Evolutionary conservation across 768 basidiomycete genomes (phyloP).

Genomic region (Tephrocybe rancida): DNA sequence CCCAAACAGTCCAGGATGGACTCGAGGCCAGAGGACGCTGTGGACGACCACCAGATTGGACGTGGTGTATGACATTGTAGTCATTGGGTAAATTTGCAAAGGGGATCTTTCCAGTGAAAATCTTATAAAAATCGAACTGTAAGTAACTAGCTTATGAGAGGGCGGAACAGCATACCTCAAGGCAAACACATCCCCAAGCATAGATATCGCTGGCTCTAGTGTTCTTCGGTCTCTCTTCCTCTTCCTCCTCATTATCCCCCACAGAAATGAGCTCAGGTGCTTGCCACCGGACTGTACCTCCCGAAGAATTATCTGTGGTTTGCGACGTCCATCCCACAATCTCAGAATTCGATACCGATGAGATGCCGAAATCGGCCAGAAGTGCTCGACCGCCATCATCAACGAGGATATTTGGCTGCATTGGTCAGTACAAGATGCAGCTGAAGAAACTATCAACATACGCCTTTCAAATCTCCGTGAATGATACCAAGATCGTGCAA

Average conservation of each 20-base stretch:
- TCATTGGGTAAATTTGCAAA: background rate
- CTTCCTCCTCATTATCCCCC: background rate
- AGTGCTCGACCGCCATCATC: background rate
- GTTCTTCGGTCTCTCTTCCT: background rate
- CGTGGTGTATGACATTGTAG: background rate
- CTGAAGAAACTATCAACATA: too few species aligned
- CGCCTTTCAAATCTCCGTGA: too few species aligned
- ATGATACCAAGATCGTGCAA: background rate
- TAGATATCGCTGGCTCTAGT: slow-evolving; percentile 9
- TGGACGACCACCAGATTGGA: background rate
- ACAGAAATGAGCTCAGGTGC: slow-evolving; percentile 9
- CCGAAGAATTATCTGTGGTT: background rate
- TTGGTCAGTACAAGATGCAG: too few species aligned
- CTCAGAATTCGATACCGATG: background rate
- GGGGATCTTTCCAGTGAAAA: background rate
- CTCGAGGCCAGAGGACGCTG: background rate
- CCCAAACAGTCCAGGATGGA: background rate
- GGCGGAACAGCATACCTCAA: background rate
- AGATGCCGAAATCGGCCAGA: too few species aligned
- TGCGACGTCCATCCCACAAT: background rate
- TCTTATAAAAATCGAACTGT: background rate
- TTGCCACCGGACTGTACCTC: slow-evolving; percentile 5
- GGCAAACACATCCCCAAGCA: slow-evolving; percentile 4
- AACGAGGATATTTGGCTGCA: slow-evolving; percentile 6
- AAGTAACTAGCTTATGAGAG: background rate